Conservation (phyloP, 306 rosid species). For the Quercus robur region DNA sequence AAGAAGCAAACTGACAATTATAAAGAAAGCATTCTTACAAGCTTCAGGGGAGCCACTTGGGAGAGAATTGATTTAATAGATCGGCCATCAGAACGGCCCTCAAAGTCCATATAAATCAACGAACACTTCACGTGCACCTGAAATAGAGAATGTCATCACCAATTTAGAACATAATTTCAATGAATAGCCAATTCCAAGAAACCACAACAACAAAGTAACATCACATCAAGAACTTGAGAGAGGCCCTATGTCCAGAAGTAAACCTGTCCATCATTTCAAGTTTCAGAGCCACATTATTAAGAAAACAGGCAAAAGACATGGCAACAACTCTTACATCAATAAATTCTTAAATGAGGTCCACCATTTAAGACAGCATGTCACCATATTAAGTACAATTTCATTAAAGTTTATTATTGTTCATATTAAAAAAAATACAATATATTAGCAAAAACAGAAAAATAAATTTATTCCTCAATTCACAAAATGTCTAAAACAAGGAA, state of each 20-base stretch:
- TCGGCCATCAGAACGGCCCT: conserved; percentile 94
- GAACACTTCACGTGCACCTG: conserved; percentile 89
- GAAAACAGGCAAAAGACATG: background rate
- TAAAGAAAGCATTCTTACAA: conserved; percentile 44
- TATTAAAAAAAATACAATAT: background rate
- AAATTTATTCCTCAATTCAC: background rate
- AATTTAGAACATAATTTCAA: background rate
- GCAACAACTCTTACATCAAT: background rate
- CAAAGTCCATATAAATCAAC: conserved; percentile 87
- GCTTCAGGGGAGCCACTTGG: conserved; percentile 93
- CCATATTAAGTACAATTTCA: background rate
- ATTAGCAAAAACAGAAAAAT: background rate
- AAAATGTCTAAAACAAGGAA: background rate
- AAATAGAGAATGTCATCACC: conserved; percentile 14
- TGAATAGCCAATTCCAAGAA: background rate
- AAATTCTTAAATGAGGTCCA: background rate
- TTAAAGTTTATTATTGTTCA: background rate
- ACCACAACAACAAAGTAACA: background rate
- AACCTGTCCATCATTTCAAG: background rate
- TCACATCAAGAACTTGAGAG: background rate
- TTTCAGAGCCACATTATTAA: conserved; percentile 16
- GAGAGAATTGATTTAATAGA: conserved; percentile 92
- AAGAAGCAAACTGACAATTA: background rate
- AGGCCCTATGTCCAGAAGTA: background rate
- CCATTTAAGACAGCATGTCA: background rate